Conservation (phyloP, 2,329 filamentous ascomycete species). For the Talaromyces pinophilus region DNA sequence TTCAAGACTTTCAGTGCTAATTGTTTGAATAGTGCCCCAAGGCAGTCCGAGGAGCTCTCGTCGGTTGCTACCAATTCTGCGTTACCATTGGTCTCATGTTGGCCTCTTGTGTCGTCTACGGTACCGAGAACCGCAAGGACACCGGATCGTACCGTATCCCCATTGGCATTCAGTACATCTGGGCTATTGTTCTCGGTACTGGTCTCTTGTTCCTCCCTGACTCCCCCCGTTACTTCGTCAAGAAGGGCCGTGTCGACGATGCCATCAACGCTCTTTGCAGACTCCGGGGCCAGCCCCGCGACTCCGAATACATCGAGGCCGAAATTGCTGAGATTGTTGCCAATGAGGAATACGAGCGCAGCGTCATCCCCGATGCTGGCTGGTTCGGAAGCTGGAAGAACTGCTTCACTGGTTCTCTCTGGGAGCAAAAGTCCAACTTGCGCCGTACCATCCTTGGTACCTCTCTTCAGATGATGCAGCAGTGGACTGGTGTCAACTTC, state of each 20-base stretch:
- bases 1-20: not conserved
- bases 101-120: conserved; percentile 73
- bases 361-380: conserved; percentile 63
- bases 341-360: conserved; percentile 82
- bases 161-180: conserved; percentile 76
- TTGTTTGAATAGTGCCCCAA: conserved; percentile 47
- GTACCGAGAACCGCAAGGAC: conserved; percentile 61
- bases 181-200: conserved; percentile 71
- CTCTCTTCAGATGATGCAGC: conserved; percentile 78
- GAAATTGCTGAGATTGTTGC: conserved; percentile 87
- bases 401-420: conserved; percentile 61
- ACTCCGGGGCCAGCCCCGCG: conserved; percentile 71
- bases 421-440: conserved; percentile 56
- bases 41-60: conserved; percentile 75
- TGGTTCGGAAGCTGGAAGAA: conserved; percentile 70
- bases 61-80: conserved; percentile 82
- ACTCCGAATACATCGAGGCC: conserved; percentile 73
- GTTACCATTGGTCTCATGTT: conserved; percentile 77
- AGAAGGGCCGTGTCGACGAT: conserved; percentile 67
- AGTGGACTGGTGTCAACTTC: conserved; percentile 86
- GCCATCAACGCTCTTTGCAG: conserved; percentile 64
- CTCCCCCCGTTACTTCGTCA: conserved; percentile 83
- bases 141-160: conserved; percentile 76
- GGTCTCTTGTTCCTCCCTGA: conserved; percentile 79
- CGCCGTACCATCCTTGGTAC: conserved; percentile 71